Percentiles rank a stretch among this genome's conserved stretches.
phyloP scores from a whole-genome alignment of 192 early-diverging fungal species.

The Linnemannia hyalina region DNA sequence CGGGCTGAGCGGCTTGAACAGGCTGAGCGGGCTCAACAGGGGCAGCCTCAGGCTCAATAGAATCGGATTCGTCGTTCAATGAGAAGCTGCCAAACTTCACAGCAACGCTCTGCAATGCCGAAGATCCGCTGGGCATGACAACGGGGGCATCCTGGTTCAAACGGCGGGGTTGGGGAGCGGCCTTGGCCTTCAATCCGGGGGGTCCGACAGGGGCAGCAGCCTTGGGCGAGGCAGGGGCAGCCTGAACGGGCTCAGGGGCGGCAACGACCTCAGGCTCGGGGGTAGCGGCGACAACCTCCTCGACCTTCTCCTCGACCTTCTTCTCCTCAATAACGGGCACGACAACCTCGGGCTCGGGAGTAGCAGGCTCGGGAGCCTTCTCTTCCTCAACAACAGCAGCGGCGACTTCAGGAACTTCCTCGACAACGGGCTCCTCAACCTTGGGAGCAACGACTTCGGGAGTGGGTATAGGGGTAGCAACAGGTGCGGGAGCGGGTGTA shows the following conservation, averaged over 20 bases:
- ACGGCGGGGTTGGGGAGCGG: slow-evolving; percentile 68
- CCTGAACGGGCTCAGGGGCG: slow-evolving; percentile 14
- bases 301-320: slow-evolving; percentile 25
- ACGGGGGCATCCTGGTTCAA: slow-evolving; percentile 92
- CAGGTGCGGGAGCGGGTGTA: slow-evolving; percentile 46
- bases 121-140: slow-evolving; percentile 84
- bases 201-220: slow-evolving; percentile 50
- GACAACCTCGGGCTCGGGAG: slow-evolving; percentile 17
- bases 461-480: slow-evolving; percentile 57
- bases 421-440: slow-evolving; percentile 39
- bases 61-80: slow-evolving; percentile 67
- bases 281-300: background rate
- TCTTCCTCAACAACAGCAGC: slow-evolving; percentile 22
- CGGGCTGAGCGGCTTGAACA: slow-evolving; percentile 24
- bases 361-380: background rate
- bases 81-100: slow-evolving; percentile 87
- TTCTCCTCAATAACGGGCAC: slow-evolving; percentile 47
- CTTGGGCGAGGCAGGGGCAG: slow-evolving; percentile 24
- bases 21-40: slow-evolving; percentile 19
- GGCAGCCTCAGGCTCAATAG: slow-evolving; percentile 30
- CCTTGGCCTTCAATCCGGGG: slow-evolving; percentile 60
- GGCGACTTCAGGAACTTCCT: slow-evolving; percentile 43
- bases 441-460: slow-evolving; percentile 25
- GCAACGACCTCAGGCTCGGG: slow-evolving; percentile 22
- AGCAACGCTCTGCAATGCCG: slow-evolving; percentile 75